Conservation (phyloP, 1,139 yeast species). For the Suzukiozyma palmioleophila region DNA sequence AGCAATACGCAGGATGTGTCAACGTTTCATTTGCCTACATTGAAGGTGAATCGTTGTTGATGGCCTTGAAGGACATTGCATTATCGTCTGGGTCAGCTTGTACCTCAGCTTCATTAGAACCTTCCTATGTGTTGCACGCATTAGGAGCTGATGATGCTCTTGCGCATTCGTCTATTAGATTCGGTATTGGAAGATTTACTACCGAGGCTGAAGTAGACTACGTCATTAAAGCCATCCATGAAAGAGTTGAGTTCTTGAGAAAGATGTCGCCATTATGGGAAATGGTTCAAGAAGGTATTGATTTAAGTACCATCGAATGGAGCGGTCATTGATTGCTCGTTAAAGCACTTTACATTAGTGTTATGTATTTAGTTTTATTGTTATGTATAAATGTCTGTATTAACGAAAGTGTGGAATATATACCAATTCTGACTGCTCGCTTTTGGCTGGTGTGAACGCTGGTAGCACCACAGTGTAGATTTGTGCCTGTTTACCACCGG, state of each 20-base stretch:
- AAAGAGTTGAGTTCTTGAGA: constrained; percentile 87
- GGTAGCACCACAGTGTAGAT: too few relatives aligned
- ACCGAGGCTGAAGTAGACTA: constrained; percentile 95
- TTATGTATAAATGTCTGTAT: too few relatives aligned
- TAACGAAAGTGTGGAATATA: background rate
- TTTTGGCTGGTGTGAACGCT: too few relatives aligned
- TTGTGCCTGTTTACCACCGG: too few relatives aligned
- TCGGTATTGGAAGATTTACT: constrained; percentile 96
- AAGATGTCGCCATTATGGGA: constrained; percentile 97
- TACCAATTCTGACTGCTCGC: too few relatives aligned
- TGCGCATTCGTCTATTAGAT: constrained; percentile 95
- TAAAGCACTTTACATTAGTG: constrained; percentile 18
- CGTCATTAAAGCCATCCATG: constrained; percentile 80
- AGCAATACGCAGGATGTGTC: constrained; percentile 85
- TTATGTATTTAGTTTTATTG: too few relatives aligned
- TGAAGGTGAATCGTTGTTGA: constrained; percentile 94
- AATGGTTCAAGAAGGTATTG: constrained; percentile 98
- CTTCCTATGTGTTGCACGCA: constrained; percentile 93
- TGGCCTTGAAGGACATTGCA: constrained; percentile 97
- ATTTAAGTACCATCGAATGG: constrained; percentile 92
- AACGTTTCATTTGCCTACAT: constrained; percentile 94
- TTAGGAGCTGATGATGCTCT: constrained; percentile 97
- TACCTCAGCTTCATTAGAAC: constrained; percentile 97
- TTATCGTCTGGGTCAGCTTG: constrained; percentile 98
- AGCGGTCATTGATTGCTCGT: constrained; percentile 59